Conservation (phyloP, 176 grass and related monocot species). For the Olyra latifolia region DNA sequence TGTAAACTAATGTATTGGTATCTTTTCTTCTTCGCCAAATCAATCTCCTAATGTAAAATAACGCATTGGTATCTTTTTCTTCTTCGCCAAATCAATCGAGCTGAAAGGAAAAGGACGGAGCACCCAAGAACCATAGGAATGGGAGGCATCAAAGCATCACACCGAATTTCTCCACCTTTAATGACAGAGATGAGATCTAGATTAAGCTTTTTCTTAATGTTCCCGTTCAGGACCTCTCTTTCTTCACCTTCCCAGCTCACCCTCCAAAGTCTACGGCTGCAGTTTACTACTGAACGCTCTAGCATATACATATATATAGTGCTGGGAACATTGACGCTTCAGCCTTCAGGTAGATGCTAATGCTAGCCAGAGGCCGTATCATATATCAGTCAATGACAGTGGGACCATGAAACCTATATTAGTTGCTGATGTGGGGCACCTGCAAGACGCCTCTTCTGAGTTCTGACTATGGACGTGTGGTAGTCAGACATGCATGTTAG, state of each 20-base stretch:
- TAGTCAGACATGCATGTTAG: not conserved
- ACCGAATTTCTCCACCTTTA: not conserved
- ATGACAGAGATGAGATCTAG: not conserved
- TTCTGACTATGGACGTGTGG: not conserved
- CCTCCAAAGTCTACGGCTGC: not conserved
- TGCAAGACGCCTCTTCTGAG: not conserved
- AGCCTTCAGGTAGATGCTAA: not conserved
- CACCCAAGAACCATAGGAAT: conserved; percentile 34
- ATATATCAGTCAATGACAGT: not conserved
- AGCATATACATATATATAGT: not conserved
- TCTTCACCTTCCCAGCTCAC: conserved; percentile 26
- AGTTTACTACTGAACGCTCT: not conserved
- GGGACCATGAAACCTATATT: not conserved
- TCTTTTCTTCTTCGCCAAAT: not conserved
- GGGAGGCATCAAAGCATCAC: conserved; percentile 8
- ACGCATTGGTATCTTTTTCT: too few species aligned
- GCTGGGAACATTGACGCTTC: not conserved
- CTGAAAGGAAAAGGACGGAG: conserved; percentile 18
- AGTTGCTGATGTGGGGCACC: not conserved
- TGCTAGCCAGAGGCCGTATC: too few species aligned
- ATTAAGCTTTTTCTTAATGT: conserved; percentile 21
- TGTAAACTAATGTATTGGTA: too few species aligned
- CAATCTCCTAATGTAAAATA: too few species aligned
- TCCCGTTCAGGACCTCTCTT: not conserved
- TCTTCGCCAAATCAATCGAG: not conserved